Base-by-base conservation (phyloP, 306 rosid species). In the Trifolium dubium region DNA sequence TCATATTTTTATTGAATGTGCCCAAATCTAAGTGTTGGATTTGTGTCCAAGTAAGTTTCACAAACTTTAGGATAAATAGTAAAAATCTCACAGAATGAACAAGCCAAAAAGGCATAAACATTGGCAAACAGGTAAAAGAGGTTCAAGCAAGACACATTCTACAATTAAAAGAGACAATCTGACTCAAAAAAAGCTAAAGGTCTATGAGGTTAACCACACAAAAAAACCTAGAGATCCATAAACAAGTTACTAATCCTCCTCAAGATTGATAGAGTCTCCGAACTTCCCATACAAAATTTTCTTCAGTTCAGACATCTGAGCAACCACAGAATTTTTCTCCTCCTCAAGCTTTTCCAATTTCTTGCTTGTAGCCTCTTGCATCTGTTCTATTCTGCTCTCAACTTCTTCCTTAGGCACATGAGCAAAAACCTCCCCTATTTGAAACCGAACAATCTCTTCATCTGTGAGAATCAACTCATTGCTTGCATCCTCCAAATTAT, bases 261-360 rank as follows among this genome's bases (percentile, higher is more conserved):
- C 97, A 51, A 94, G 96, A 88, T 94, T 94, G 83, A 94, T 94
- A 11, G 98, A 94, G 73, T 94, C 98, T 58, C 92, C 87, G 90
- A 94, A 91, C 83, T 94, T 94, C 9, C 87, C 96, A 15, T 94
- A 94, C 85, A 94, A 71, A 69, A 92, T 82, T 82, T 81, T 82
- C 92, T 94, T 92, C 85, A 92, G 78, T 67, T 87, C 90, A 13
- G 85, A 60, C 96, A 94, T 94, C 86, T 94, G 95, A 62, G 89
- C 88, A 43, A 92, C 71, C 44, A 94, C 63, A 13, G 90, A 84
- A 17, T 77, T 82, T 86, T 86, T 94, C 87, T 92, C 96, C 79
- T 77, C 92, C 64, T 83, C 81, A 8, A 89, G 95, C 35, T 87
- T 92, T 82, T 73, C 91, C 80, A 94, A 64, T 59, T 86, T 91